Conservation (phyloP, 1,284 basidiomycete genomes). For the Mixia osmundae region DNA sequence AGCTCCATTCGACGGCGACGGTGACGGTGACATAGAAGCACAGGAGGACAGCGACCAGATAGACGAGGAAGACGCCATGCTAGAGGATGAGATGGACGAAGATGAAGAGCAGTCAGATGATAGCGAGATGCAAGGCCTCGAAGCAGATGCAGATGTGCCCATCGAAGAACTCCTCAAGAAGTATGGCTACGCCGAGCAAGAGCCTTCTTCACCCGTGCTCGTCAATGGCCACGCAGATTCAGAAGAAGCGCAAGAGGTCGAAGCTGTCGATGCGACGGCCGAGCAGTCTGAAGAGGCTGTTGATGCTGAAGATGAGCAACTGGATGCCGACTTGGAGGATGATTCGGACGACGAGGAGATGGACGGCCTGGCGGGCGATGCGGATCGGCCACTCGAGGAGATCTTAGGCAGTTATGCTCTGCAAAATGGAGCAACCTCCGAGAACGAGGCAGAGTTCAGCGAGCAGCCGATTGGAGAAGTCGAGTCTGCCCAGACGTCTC, state of each 20-base stretch:
- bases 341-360: slow-evolving; percentile 1
- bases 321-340: slow-evolving; percentile 1
- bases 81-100: slow-evolving; percentile 25
- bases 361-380: background rate
- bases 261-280: background rate
- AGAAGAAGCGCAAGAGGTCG: slow-evolving; percentile 2
- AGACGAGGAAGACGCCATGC: slow-evolving; percentile 21
- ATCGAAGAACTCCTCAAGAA: slow-evolving; percentile 30
- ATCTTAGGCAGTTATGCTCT: background rate
- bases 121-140: slow-evolving; percentile 28
- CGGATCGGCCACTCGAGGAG: slow-evolving; percentile 1
- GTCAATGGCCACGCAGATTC: background rate
- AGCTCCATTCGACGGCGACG: background rate
- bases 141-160: slow-evolving; percentile 29
- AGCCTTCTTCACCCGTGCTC: background rate
- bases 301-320: slow-evolving; percentile 3
- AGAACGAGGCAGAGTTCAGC: background rate
- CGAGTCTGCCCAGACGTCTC: background rate
- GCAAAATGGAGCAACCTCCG: background rate
- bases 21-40: background rate
- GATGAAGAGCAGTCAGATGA: slow-evolving; percentile 24
- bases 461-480: background rate
- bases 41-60: slow-evolving; percentile 8
- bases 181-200: slow-evolving; percentile 25
- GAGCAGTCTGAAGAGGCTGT: slow-evolving; percentile 2